Conservation (phyloP, 2,329 filamentous ascomycete species). For the Penicillium sp. region DNA sequence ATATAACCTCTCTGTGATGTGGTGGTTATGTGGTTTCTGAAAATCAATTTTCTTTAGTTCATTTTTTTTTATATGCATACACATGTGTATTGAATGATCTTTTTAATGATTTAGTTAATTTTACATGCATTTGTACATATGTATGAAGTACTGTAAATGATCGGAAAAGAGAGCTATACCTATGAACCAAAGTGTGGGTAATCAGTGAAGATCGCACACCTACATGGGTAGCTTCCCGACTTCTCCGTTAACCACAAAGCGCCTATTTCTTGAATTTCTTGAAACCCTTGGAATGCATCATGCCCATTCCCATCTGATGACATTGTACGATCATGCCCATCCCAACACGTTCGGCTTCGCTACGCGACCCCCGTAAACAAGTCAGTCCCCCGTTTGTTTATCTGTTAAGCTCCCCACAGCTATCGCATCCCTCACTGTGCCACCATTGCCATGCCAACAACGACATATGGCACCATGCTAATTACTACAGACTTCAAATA, state of each 20-base stretch:
- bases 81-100: no score
- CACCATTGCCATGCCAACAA: background rate
- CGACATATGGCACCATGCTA: conserved; percentile 1
- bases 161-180: background rate
- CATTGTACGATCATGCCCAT: conserved; percentile 35
- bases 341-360: conserved; percentile 39
- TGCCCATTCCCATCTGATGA: conserved; percentile 1
- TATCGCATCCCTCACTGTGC: conserved; percentile 18
- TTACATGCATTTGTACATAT: no score
- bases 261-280: background rate
- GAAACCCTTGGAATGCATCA: background rate
- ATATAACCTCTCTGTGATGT: no score
- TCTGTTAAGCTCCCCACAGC: conserved; percentile 9
- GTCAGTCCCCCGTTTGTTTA: conserved; percentile 21
- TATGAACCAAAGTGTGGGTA: background rate
- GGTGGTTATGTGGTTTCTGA: no score
- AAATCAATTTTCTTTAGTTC: no score
- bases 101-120: no score
- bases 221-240: background rate
- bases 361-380: conserved; percentile 37
- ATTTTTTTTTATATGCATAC: background rate
- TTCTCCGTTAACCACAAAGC: background rate
- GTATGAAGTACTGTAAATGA: no score
- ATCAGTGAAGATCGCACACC: background rate
- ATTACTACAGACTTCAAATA: conserved; percentile 22